Evolutionary conservation across 2,329 filamentous ascomycete species (phyloP).

Genomic region (Alternaria brassicicola): DNA sequence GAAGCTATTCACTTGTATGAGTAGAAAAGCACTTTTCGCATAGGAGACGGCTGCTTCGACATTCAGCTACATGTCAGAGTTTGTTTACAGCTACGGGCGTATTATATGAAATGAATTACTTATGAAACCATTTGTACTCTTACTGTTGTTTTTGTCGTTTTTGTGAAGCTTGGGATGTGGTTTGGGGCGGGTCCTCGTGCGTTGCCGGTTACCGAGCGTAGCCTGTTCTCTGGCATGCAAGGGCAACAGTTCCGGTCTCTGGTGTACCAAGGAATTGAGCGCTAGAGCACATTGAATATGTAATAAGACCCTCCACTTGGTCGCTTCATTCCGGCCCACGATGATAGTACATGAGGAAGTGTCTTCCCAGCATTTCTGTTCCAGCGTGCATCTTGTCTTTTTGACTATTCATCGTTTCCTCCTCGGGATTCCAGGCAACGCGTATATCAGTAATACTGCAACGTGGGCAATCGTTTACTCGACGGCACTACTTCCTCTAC

Average conservation of each 20-base stretch:
- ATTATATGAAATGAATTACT: constrained; percentile 22
- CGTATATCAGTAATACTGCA: neutral
- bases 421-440: neutral
- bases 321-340: neutral
- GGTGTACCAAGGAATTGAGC: neutral
- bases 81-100: constrained; percentile 20
- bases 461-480: neutral
- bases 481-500: neutral
- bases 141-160: neutral
- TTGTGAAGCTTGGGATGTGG: constrained; percentile 4
- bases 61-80: constrained; percentile 26
- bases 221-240: neutral
- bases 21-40: constrained; percentile 27
- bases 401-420: neutral
- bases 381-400: neutral
- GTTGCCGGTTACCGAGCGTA: neutral
- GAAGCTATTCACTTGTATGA: constrained; percentile 36
- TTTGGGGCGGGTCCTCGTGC: neutral
- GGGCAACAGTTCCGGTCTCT: neutral
- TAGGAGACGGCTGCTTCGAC: constrained; percentile 23
- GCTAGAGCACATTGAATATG: neutral
- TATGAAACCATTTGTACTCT: constrained; percentile 11
- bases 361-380: neutral
- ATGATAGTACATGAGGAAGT: neutral
- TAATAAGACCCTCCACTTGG: too few species aligned